Conservation (phyloP, 2,329 filamentous ascomycete species). For the Paracoccidioides brasiliensis region DNA sequence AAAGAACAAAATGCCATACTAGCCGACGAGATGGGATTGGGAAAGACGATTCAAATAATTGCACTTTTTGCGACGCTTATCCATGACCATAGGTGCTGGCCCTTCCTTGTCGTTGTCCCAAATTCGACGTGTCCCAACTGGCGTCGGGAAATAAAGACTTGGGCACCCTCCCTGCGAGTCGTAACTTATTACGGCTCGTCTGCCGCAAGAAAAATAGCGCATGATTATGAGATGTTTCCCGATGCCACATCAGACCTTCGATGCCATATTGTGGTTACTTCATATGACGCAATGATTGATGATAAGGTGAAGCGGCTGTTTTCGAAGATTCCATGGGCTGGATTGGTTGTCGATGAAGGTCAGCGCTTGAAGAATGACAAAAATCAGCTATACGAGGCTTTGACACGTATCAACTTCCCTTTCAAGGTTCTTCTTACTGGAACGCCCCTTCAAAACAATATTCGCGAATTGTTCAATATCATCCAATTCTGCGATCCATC, state of each 20-base stretch:
- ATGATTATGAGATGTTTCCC: constrained; percentile 76
- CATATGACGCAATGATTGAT: constrained; percentile 79
- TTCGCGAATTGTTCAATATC: constrained; percentile 89
- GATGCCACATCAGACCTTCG: constrained; percentile 49
- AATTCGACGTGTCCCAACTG: constrained; percentile 97
- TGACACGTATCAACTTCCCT: constrained; percentile 60
- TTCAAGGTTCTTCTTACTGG: constrained; percentile 78
- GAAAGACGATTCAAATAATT: constrained; percentile 92
- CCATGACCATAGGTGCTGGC: constrained; percentile 63
- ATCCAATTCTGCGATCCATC: constrained; percentile 77
- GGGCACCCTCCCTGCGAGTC: constrained; percentile 73
- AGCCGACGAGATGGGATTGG: constrained; percentile 95
- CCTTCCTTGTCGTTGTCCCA: constrained; percentile 84
- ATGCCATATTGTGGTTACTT: constrained; percentile 87
- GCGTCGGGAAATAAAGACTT: constrained; percentile 89
- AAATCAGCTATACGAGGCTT: constrained; percentile 62
- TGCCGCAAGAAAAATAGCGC: constrained; percentile 60
- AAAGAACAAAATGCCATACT: constrained; percentile 72
- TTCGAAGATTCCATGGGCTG: constrained; percentile 63
- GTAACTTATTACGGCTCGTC: constrained; percentile 84
- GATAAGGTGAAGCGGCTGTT: constrained; percentile 54
- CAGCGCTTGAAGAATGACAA: constrained; percentile 91
- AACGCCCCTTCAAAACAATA: constrained; percentile 75
- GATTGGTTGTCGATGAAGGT: constrained; percentile 85
- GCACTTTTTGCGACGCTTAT: constrained; percentile 63